phyloP scores from a whole-genome alignment of 768 basidiomycete species.

The Boletus vermiculosoides region DNA sequence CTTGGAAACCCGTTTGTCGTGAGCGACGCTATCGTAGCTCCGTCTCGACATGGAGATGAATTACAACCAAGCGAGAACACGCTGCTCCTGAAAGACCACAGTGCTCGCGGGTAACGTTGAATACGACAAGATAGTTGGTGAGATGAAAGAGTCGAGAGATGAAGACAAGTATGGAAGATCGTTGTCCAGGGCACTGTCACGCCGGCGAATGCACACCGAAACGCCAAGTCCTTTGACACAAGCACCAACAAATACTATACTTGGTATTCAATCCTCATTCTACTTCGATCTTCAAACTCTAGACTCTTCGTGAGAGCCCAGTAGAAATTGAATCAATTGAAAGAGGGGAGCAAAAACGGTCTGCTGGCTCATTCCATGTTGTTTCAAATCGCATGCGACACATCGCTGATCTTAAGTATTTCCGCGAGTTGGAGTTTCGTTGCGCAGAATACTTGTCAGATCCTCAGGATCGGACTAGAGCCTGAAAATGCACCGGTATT shows the following conservation, averaged over 20 bases:
- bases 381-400: neutral
- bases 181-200: neutral
- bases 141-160: neutral
- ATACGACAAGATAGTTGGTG: neutral
- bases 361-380: neutral
- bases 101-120: neutral
- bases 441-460: neutral
- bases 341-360: neutral
- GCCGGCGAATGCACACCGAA: neutral
- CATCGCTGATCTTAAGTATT: neutral
- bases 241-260: slow-evolving; percentile 28
- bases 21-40: slow-evolving; percentile 69
- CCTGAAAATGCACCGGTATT: too few relatives aligned
- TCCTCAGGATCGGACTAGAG: too few relatives aligned
- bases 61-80: neutral
- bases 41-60: slow-evolving; percentile 58
- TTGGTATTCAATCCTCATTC: neutral
- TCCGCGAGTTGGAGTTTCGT: too few relatives aligned
- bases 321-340: neutral
- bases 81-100: slow-evolving; percentile 7
- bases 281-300: neutral
- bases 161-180: slow-evolving; percentile 40
- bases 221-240: slow-evolving; percentile 3
- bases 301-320: neutral
- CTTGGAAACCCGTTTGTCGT: slow-evolving; percentile 71